phyloP scores from a whole-genome alignment of 345 rosid species.

The Salix caprea region DNA sequence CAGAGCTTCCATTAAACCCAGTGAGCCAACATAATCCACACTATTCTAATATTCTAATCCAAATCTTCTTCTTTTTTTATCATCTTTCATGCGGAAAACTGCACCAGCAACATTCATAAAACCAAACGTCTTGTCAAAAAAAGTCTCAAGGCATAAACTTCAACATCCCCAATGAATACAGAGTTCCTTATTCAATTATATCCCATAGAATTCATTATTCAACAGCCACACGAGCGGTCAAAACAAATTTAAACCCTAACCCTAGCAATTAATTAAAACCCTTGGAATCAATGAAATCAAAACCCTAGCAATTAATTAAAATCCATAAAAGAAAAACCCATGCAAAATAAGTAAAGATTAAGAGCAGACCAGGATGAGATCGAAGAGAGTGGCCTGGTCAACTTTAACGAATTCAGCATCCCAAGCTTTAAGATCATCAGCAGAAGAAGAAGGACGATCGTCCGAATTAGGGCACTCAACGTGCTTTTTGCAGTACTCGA shows the following conservation, averaged over 20 bases:
- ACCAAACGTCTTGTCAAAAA: no score
- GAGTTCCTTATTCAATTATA: no score
- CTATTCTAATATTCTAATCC: no score
- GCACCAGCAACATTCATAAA: no score
- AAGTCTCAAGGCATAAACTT: no score
- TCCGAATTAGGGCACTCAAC: constrained; percentile 25
- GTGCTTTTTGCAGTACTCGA: constrained; percentile 24
- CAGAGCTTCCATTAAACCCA: no score
- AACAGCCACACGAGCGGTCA: background rate
- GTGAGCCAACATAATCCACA: no score
- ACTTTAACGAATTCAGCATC: constrained; percentile 25
- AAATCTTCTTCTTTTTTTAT: no score
- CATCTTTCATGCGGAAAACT: no score
- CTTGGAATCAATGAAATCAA: background rate
- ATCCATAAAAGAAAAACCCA: background rate
- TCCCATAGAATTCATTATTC: background rate
- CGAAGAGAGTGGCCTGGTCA: constrained; percentile 23
- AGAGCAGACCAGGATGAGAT: constrained; percentile 17
- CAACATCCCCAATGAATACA: no score
- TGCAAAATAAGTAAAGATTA: no score
- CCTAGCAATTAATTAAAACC: background rate
- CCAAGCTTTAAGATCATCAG: constrained; percentile 15
- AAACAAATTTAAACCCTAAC: background rate
- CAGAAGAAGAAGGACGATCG: constrained; percentile 7
- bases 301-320: background rate